Conservation (phyloP, 192 early-diverging fungal species). For the Cladochytrium replicatum region DNA sequence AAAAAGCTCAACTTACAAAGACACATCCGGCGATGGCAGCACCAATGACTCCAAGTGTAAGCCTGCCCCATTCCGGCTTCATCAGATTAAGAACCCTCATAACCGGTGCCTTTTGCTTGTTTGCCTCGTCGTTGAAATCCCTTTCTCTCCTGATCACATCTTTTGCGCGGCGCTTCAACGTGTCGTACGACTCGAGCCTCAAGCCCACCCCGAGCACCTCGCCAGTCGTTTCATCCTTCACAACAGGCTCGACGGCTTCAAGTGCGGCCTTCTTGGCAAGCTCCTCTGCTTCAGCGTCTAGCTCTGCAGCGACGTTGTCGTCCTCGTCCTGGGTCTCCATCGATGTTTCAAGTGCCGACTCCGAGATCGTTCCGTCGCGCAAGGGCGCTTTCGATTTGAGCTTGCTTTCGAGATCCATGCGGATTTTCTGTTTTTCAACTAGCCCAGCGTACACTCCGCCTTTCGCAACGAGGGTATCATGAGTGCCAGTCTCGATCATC, state of each 20-base stretch:
- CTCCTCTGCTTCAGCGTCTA: too few relatives aligned
- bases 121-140: conserved; percentile 6
- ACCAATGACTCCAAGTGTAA: conserved; percentile 49
- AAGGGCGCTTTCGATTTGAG: too few relatives aligned
- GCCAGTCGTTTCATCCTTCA: background rate
- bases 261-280: too few relatives aligned
- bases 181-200: conserved; percentile 5
- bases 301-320: too few relatives aligned
- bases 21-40: conserved; percentile 51
- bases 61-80: conserved; percentile 22
- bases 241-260: background rate
- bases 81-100: conserved; percentile 33
- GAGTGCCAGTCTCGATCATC: conserved; percentile 17
- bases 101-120: conserved; percentile 6
- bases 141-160: conserved; percentile 22
- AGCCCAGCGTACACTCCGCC: conserved; percentile 10
- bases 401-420: too few relatives aligned
- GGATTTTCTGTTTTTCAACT: conserved; percentile 13
- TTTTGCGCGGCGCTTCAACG: conserved; percentile 8
- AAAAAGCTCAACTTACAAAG: conserved; percentile 12
- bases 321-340: too few relatives aligned
- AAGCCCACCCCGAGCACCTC: background rate
- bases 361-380: too few relatives aligned
- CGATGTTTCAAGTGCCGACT: too few relatives aligned
- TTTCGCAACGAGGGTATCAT: conserved; percentile 7